Base-by-base conservation (phyloP, 305 asterid genomes). In the Coffea humblotiana region DNA sequence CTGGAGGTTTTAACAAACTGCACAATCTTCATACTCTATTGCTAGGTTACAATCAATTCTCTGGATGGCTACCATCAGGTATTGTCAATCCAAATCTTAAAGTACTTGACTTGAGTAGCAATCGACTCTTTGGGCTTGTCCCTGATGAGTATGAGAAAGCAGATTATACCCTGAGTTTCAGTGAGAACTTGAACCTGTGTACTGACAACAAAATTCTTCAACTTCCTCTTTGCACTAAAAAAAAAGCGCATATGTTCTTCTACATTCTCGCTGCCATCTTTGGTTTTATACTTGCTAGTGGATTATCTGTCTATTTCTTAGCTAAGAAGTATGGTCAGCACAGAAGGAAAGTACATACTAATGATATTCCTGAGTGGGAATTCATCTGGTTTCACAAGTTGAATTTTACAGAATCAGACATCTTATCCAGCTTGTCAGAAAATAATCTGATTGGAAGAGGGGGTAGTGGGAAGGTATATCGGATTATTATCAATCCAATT, bases 401-500 rank as follows among this genome's bases (percentile, higher is more conserved):
- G 37, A 47, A 37, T 19, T 69, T 78, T 45, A 78, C 45, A 19
- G 67, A 32, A 67, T 27, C 66, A n/a, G 75, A 77, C 10, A 54
- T 78, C 32, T 35, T 78, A 14, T 58, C 65, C 4, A 51, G 74
- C 27, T 68, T 78, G 40, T 51, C 75, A 29, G 76, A 78, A 37
- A 71, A 78, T 10, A 68, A 69, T 35, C 32, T 52, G 40, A 79
- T 47, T 43, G 82, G 64, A 40, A 79, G 64, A 40, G 76, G 78
- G 43, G 78, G 78, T 3, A 60, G 56, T 8, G 69, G 69, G 49
- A 58, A 58, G 66, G 78, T 60, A 60, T 58, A 75, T 37, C 37
- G 56, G 29, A 35, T 75, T 5, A 19, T 61, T 43, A 37, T 75
- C 40, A 60, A 61, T 43, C 75, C 58, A 6, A 90, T 83, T 23